Evolutionary conservation across 495 filamentous ascomycete species (phyloP), one percentile per base, ranked within the genome.

Genomic region (Lophiostoma macrostomum): DNA sequence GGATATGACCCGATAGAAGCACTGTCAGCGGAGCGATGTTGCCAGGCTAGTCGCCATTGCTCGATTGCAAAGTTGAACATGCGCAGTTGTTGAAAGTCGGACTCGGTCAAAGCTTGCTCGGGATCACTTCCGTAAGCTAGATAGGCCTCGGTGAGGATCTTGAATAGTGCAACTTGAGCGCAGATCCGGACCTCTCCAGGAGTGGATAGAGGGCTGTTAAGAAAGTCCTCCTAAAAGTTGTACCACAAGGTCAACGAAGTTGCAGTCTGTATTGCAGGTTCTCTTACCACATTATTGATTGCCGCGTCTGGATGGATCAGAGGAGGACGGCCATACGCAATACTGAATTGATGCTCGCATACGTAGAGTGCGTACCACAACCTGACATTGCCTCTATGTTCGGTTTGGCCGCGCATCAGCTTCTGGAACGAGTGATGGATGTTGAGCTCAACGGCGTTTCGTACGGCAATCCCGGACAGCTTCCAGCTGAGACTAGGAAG

Each of bases 41-140:
- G 69, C 78, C 80, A 82, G n/a, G 74, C 71, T 18, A 77, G 66
- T 34, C 77, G 69, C 80, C 80, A 82, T 46, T 76, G 71, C 54
- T 81, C 78, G 10, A 82, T 61, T 5, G 76, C 76, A 16, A 78
- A 70, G 50, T 80, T 80, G 58, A 75, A 80, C 29, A 71, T 67
- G 22, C 73, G 68, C 32, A 82, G 54, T 42, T 74, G 73, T 16
- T 69, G 69, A 52, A 82, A 76, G 43, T 79, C 73, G 27, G 73
- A 71, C 51, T 82, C 79, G n/a, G 67, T 73, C 42, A 81, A 57
- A 4, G 71, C 68, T 31, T 76, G 72, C 29, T 80, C 79, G 0
- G 71, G 70, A 42, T 82, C 80, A 20, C 76, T 73, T 24, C 79
- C 78, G 61, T 80, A 81, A 35, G 67, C 73, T 29, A 80, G 70